A percentile compares a stretch with the other conserved stretches of the same genome.
Evolutionary conservation across 2,329 filamentous ascomycete species (phyloP).

Genomic region (Diaporthe sp.): DNA sequence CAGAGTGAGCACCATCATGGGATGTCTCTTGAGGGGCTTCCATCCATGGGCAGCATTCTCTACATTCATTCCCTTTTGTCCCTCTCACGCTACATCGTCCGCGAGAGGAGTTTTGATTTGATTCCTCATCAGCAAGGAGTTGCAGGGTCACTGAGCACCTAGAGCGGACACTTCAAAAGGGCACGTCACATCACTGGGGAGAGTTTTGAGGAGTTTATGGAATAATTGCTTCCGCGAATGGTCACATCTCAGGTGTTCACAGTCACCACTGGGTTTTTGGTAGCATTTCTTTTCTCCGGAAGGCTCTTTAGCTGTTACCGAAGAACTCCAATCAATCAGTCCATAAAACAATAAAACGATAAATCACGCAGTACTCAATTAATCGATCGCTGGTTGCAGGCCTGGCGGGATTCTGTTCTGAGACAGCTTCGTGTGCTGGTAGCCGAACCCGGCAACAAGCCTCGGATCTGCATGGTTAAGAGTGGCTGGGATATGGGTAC

Average conservation of each 20-base stretch:
- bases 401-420: background rate
- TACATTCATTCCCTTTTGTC: background rate
- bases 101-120: conserved; percentile 14
- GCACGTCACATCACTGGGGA: background rate
- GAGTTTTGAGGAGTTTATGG: conserved; percentile 23
- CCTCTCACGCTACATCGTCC: conserved; percentile 9
- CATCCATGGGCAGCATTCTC: background rate
- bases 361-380: background rate
- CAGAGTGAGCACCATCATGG: conserved; percentile 15
- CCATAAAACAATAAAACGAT: background rate
- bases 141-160: conserved; percentile 25
- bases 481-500: background rate
- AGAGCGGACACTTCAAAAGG: conserved; percentile 28
- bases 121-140: conserved; percentile 33
- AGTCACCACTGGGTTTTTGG: conserved; percentile 3
- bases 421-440: conserved; percentile 1
- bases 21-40: background rate
- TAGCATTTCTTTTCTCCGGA: conserved; percentile 1
- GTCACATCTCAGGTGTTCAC: conserved; percentile 15
- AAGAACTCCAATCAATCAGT: conserved; percentile 12
- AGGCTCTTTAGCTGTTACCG: background rate
- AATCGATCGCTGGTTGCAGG: background rate
- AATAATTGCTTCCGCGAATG: background rate
- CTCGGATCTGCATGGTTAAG: background rate
- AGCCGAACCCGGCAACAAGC: background rate